phyloP scores from a whole-genome alignment of 2,329 filamentous ascomycete species.

The Fusarium tjaetaba region DNA sequence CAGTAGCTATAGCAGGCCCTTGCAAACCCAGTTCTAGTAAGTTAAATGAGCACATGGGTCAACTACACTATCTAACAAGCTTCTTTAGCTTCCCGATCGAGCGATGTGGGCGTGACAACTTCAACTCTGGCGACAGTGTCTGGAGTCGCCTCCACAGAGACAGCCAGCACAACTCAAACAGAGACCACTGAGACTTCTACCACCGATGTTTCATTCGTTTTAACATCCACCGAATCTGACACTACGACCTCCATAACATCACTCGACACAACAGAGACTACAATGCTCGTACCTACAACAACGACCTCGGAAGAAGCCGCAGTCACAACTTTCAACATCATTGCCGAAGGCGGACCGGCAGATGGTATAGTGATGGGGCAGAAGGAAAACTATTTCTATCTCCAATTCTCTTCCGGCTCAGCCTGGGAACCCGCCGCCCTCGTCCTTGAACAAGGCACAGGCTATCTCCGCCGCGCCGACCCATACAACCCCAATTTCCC shows the following conservation, averaged over 20 bases:
- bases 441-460: neutral
- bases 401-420: neutral
- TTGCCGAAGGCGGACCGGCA: neutral
- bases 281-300: neutral
- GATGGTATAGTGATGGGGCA: neutral
- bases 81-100: neutral
- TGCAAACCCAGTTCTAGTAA: neutral
- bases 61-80: neutral
- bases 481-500: neutral
- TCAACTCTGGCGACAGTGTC: neutral
- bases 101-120: neutral
- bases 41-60: neutral
- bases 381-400: neutral
- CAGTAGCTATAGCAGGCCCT: neutral
- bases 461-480: neutral
- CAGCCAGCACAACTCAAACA: neutral
- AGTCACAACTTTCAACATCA: neutral
- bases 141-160: neutral
- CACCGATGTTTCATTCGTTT: neutral
- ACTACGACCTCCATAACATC: neutral
- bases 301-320: neutral
- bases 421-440: neutral
- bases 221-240: neutral
- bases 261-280: neutral
- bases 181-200: neutral